phyloP scores from a whole-genome alignment of 371 early-diverging fungal genomes.

The Mycotypha africana region DNA sequence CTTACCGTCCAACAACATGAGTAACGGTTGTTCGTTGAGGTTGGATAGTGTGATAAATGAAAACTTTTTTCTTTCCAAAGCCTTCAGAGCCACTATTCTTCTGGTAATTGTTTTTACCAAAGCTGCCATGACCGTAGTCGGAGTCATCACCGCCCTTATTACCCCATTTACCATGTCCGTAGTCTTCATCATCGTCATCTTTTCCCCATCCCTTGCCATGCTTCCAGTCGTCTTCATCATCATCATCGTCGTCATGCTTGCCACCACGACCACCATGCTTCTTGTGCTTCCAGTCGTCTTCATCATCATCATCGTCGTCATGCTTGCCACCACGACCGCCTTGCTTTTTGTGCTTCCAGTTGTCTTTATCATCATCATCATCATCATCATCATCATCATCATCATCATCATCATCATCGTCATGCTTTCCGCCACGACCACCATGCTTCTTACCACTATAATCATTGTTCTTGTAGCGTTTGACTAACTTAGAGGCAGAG shows the following conservation, averaged over 20 bases:
- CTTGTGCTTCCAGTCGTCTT: slow-evolving; percentile 5
- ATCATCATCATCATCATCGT: slow-evolving; percentile 5
- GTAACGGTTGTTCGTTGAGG: neutral
- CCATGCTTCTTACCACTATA: no score
- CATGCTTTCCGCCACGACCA: neutral
- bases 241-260: neutral
- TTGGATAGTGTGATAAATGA: slow-evolving; percentile 5
- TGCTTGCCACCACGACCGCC: neutral
- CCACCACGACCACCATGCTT: neutral
- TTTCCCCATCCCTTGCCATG: neutral
- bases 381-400: slow-evolving; percentile 6
- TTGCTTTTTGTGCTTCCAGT: neutral
- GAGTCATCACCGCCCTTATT: no score
- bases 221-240: neutral
- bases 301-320: slow-evolving; percentile 2
- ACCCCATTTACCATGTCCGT: neutral
- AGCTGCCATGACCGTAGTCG: no score
- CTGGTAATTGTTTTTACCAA: neutral
- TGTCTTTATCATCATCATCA: neutral
- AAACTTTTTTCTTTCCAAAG: slow-evolving; percentile 3
- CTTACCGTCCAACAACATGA: neutral
- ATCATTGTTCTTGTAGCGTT: slow-evolving; percentile 1
- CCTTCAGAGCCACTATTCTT: no score
- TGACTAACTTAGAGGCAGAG: neutral
- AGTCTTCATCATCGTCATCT: neutral